These are phyloP conservation scores for Pseudogymnoascus sp. DNA, from an alignment of 2,329 filamentous ascomycete species.

Conservation along the genomic window DNA sequence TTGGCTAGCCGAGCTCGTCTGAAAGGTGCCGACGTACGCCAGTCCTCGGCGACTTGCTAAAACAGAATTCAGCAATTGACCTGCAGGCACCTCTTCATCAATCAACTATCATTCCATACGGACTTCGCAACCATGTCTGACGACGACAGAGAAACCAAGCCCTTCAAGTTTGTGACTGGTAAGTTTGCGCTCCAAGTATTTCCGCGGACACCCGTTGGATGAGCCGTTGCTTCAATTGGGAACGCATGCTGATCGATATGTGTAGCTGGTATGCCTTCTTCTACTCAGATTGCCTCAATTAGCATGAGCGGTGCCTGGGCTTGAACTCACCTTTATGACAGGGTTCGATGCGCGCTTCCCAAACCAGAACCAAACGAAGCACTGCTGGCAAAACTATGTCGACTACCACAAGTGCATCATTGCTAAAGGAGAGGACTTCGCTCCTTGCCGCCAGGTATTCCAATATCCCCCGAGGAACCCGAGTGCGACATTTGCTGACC, in stretches of 20 bases:
- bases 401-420: conserved; percentile 99
- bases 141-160: conserved; percentile 88
- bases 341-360: conserved; percentile 99
- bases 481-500: conserved; percentile 19
- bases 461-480: conserved; percentile 16
- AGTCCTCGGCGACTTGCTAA: conserved; percentile 18
- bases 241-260: conserved; percentile 32
- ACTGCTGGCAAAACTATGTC: conserved; percentile 99
- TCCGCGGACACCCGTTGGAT: conserved; percentile 13
- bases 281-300: background rate
- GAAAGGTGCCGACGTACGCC: conserved; percentile 19
- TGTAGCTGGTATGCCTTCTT: conserved; percentile 39
- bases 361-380: conserved; percentile 97
- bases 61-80: conserved; percentile 12
- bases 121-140: conserved; percentile 73
- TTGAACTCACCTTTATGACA: conserved; percentile 31
- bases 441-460: conserved; percentile 87
- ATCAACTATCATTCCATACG: conserved; percentile 20
- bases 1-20: conserved; percentile 24
- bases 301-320: background rate
- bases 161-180: conserved; percentile 99
- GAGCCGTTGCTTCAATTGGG: conserved; percentile 22
- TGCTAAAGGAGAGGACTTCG: conserved; percentile 98
- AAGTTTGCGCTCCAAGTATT: conserved; percentile 34
- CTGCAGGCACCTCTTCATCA: background rate